Conservation (phyloP, 768 basidiomycete genomes). For the Auricularia sp. region DNA sequence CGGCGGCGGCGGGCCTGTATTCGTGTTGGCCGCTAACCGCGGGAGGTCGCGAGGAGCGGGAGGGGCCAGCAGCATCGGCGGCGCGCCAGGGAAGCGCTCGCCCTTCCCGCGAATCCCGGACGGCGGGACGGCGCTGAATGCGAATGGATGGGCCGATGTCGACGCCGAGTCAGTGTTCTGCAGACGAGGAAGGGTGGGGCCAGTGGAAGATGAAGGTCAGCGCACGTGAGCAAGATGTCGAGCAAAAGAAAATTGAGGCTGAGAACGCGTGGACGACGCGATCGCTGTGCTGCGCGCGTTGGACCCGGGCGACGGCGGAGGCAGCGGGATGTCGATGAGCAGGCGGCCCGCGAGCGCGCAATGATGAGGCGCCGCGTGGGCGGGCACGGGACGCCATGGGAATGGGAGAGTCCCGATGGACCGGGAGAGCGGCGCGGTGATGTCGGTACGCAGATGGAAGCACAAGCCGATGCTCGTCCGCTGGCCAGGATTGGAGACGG, state of each 20-base stretch:
- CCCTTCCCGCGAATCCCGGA: background rate
- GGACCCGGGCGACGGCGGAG: background rate
- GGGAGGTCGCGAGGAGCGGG: background rate
- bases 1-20: too few relatives aligned
- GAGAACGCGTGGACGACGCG: slow-evolving; percentile 47
- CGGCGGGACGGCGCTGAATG: background rate
- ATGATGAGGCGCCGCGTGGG: background rate
- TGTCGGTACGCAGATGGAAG: background rate
- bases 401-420: background rate
- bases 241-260: slow-evolving; percentile 51
- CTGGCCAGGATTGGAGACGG: background rate
- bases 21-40: background rate
- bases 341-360: background rate
- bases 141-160: slow-evolving; percentile 27
- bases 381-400: background rate
- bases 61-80: background rate
- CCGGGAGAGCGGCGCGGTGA: background rate
- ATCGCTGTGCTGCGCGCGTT: slow-evolving; percentile 22
- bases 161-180: slow-evolving; percentile 22
- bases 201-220: slow-evolving; percentile 36
- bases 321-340: background rate
- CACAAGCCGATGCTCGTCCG: background rate
- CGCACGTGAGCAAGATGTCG: slow-evolving; percentile 38
- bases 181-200: slow-evolving; percentile 28
- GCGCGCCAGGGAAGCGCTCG: background rate